Evolutionary conservation across 2,329 filamentous ascomycete genomes (phyloP), one percentile per base, ranked within the genome.

Genomic region (Colletotrichum sp.): DNA sequence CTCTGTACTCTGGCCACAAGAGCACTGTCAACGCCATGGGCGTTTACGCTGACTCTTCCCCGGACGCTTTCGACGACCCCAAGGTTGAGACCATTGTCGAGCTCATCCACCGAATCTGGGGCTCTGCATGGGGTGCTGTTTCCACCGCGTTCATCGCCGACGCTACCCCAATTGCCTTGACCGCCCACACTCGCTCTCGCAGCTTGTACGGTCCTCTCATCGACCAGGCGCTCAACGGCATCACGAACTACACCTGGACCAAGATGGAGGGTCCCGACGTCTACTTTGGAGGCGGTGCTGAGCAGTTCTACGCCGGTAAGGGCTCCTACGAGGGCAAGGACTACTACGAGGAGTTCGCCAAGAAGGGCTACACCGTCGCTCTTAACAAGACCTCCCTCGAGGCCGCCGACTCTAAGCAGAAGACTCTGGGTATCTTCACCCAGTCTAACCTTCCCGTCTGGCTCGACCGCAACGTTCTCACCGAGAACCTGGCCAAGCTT

Each of bases 51-150:
- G 95, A 98, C 83, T 95, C 94, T 0, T 95, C 93, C 64, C 87
- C 90, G 15, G 89, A 93, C 79, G 86, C 90, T 4, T 95, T 95
- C 78, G 95, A 98, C 82, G 95, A 98, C 81, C 95, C 95, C 70
- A 97, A 96, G 86, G 91, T 98, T 26, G 95, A 97, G 87, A 95
- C 93, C 16, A 95, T 98, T 82, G 92, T 94, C 26, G 94, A 96
- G 85, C 89, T 97, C 73, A 93, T 96, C 85, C 89, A 91, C 79
- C 93, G 95, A 72, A 88, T 95, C 69, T 92, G 90, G 84, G 88
- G 87, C 73, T 92, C 88, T 68, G 88, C 88, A 32, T 91, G 90
- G 90, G 91, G 91, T 71, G 90, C 91, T 60, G 95, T 97, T 57
- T 94, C 93, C 5, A 98, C 95, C n/a, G 95, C 95, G 6, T 94